Base-by-base conservation (phyloP, 208 protist genomes). In the Phytomonas sp. region DNA sequence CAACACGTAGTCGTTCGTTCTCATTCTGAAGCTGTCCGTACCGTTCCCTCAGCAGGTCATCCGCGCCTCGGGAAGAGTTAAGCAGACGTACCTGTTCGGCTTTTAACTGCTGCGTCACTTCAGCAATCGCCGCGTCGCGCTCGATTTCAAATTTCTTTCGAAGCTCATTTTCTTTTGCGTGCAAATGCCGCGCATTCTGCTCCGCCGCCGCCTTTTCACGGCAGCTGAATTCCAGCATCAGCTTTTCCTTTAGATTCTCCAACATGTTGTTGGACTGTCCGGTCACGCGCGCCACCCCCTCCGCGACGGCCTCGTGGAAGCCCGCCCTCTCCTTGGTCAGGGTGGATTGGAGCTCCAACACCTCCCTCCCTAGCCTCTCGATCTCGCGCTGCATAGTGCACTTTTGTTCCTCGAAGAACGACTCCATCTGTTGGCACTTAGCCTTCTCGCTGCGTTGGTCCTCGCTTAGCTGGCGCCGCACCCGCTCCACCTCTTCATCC, bases 301-400 rank as follows among this genome's bases (percentile, higher is more conserved):
- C 70, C 26, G 80, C 71, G 67, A 95, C 87, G 7, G 82, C 79
- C 62, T 89, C 89, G 69, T 91, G 87, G 62, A 92, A 90, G 26
- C 61, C 71, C 6, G 87, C 87, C 73, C 89, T 80, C 61, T 91
- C 85, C 23, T 74, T 82, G 29, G 81, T 80, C 37, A 83, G 74
- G 9, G 71, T 46, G 46, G 81, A 71, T 67, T 79, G 76, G 60
- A 93, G 77, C 36, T 74, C 72, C 68, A 88, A 79, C 63, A 91
- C 63, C 68, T 93, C 85, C 66, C 78, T 77, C 17, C 84, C 83
- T 2, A 95, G 78, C 3, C 77, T 76, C 8, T 78, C 78, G 40
- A 92, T 76, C 70, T 96, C 87, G 6, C 75, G 84, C 76, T 89
- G 83, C 71, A 92, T 63, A 9, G 76, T 79, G 37, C 66, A 72